Evolutionary conservation across 2,329 filamentous ascomycete genomes (phyloP).

Genomic region (Davidsoniella eucalypti): DNA sequence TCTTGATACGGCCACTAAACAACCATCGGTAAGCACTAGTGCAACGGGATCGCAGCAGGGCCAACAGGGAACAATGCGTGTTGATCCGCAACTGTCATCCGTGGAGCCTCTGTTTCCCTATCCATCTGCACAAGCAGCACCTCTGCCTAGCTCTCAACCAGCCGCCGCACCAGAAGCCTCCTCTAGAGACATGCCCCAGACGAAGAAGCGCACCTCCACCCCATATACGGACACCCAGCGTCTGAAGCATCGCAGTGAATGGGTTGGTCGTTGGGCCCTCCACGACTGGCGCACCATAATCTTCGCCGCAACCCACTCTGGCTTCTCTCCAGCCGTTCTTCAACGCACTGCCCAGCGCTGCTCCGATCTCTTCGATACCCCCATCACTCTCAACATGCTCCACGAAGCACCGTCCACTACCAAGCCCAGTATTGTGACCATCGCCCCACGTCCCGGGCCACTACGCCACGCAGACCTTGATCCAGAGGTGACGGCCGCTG

Average conservation of each 20-base stretch:
- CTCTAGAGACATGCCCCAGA: background rate
- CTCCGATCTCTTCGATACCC: conserved; percentile 55
- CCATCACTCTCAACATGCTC: conserved; percentile 49
- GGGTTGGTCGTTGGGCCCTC: conserved; percentile 25
- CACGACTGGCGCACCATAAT: conserved; percentile 79
- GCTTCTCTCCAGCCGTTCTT: conserved; percentile 49
- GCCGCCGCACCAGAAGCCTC: background rate
- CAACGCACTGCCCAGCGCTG: conserved; percentile 59
- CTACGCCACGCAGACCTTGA: conserved; percentile 6
- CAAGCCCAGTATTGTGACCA: background rate
- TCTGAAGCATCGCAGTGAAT: conserved; percentile 14
- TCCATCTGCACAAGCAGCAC: conserved; percentile 1
- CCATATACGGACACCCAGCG: background rate
- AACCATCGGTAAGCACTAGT: no score
- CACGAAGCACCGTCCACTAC: background rate
- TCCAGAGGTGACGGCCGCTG: conserved; percentile 16
- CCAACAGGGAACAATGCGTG: background rate
- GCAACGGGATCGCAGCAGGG: background rate
- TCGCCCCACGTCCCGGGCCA: background rate
- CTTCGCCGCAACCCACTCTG: conserved; percentile 57
- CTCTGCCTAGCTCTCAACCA: background rate
- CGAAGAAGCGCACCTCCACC: background rate
- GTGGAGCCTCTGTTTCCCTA: background rate
- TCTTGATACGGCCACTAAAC: background rate
- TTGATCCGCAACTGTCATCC: background rate